Evolutionary conservation across 805 yeast species (phyloP), one percentile per base, ranked within the genome.

Genomic region (Candida germanica): DNA sequence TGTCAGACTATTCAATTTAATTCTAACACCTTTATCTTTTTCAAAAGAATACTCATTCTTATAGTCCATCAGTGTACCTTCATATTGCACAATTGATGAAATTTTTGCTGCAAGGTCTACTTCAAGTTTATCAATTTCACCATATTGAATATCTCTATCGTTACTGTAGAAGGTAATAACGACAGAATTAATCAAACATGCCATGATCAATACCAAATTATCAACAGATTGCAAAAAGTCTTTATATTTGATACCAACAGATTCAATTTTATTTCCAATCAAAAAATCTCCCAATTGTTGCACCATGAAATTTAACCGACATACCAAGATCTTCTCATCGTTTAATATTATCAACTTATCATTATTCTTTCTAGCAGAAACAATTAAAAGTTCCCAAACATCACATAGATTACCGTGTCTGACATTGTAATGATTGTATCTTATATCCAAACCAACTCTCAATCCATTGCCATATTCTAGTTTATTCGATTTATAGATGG

Each of bases 381-480:
- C 36, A 35, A 58, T 34, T 8, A 73, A 69, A 10, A 79, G 59
- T 36, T 69, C 74, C 89, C 93, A 86, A 3, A 86, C 53, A 61
- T 87, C 96, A 43, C 75, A 71, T 39, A 87, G 54, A 46, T 77
- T 80, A 3, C 96, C 96, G 54, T 84, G 82, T 47, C 95, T 67
- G 15, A 83, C 53, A 44, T 73, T 75, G 54, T 81, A 83, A 23
- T 76, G 79, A 17, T 73, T 67, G 40, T 67, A 68, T 28, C 86
- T 70, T 16, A 88, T 72, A 30, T 77, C 76, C 37, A 85, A 59
- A 0, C 94, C 94, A 2, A 84, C 73, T 15, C 81, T 68, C 38
- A 88, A 65, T 0, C 85, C 82, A 40, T 75, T 54, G 4, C 87
- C 85, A 52, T 77, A 79, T 15, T 89, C 93, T 21, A 84, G 77